phyloP scores from a whole-genome alignment of 768 basidiomycete genomes.

The Hydnomerulius pinastri region DNA sequence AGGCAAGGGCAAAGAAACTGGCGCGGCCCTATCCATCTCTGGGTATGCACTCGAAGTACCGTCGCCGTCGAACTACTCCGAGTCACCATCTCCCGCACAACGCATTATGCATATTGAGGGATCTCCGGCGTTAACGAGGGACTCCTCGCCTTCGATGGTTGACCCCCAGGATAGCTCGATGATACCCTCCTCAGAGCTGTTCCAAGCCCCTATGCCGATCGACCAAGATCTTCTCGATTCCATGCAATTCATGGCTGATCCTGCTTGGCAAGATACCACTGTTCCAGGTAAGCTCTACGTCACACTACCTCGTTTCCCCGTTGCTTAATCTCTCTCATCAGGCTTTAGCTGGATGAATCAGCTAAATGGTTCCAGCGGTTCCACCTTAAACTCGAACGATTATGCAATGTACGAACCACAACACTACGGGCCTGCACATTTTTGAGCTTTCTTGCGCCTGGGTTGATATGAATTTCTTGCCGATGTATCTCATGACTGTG shows the following conservation, averaged over 20 bases:
- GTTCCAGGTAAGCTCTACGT: constrained; percentile 47
- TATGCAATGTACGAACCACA: constrained; percentile 27
- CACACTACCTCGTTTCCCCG: not conserved
- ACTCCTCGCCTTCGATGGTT: constrained; percentile 7
- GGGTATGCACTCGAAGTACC: constrained; percentile 18
- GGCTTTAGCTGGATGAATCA: constrained; percentile 41
- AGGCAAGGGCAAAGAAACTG: constrained; percentile 14
- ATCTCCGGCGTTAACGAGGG: constrained; percentile 27
- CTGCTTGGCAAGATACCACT: constrained; percentile 56
- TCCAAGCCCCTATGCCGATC: constrained; percentile 56
- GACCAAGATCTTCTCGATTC: constrained; percentile 63
- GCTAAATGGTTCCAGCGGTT: constrained; percentile 16
- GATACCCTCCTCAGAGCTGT: constrained; percentile 39
- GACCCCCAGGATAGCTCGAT: constrained; percentile 10
- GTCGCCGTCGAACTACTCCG: constrained; percentile 32
- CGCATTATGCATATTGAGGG: constrained; percentile 41
- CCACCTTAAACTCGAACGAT: constrained; percentile 24
- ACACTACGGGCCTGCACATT: constrained; percentile 13
- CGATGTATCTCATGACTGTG: too few relatives aligned
- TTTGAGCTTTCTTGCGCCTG: not conserved
- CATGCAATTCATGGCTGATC: constrained; percentile 58
- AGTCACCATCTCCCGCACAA: constrained; percentile 41
- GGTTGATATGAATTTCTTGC: too few relatives aligned
- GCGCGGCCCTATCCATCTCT: not conserved
- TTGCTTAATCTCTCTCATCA: constrained; percentile 10